These are phyloP conservation scores for Collybiopsis confluens DNA, from an alignment of 768 basidiomycete genomes.

Conservation along the genomic window DNA sequence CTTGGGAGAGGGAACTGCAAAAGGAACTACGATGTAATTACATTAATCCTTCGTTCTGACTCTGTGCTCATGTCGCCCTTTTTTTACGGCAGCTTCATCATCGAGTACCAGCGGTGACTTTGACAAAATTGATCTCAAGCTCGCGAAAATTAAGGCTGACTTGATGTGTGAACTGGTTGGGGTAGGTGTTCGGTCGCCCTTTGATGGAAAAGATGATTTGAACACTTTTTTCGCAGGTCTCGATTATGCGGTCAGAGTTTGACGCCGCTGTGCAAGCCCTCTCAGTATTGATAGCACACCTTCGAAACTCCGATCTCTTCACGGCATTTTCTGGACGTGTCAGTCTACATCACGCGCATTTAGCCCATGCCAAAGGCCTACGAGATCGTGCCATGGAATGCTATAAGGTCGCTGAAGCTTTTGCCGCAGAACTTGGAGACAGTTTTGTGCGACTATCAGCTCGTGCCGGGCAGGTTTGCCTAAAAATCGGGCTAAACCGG, in stretches of 20 bases:
- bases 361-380: conserved; percentile 63
- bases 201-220: neutral
- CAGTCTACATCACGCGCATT: conserved; percentile 65
- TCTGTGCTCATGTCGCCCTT: neutral
- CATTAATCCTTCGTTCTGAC: neutral
- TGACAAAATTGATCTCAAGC: conserved; percentile 39
- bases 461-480: conserved; percentile 1
- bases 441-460: conserved; percentile 2
- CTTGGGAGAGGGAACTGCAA: conserved; percentile 23
- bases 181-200: conserved; percentile 28
- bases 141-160: conserved; percentile 67
- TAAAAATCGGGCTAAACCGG: conserved; percentile 1
- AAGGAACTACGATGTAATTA: conserved; percentile 28
- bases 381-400: conserved; percentile 51
- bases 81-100: conserved; percentile 34
- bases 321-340: conserved; percentile 54
- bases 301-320: conserved; percentile 51
- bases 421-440: conserved; percentile 24
- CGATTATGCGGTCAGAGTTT: conserved; percentile 67
- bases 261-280: conserved; percentile 55
- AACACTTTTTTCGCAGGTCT: conserved; percentile 36
- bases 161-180: conserved; percentile 65
- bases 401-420: conserved; percentile 57
- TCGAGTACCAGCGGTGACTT: conserved; percentile 55
- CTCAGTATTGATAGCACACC: conserved; percentile 52